phyloP scores from a whole-genome alignment of 441 rosid species.

The Syzygium malaccense region DNA sequence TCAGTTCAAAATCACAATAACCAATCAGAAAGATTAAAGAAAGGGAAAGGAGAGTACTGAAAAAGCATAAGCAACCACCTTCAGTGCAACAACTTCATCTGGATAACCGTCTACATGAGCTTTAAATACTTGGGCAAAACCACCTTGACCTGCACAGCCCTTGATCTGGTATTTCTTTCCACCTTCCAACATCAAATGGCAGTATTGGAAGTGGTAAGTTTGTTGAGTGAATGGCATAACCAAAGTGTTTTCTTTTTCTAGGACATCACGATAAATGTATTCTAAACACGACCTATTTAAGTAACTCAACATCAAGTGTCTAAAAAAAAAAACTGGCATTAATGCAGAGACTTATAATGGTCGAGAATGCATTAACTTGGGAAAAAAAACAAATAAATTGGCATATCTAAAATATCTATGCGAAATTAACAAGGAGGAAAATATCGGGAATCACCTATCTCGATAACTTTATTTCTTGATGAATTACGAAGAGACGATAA shows the following conservation, averaged over 20 bases:
- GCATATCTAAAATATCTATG: not conserved
- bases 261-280: not conserved
- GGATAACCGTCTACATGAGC: slow-evolving; percentile 56
- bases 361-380: not conserved
- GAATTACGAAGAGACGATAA: slow-evolving; percentile 47
- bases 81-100: slow-evolving; percentile 76
- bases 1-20: not conserved
- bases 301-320: not conserved
- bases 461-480: slow-evolving; percentile 70
- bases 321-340: not conserved
- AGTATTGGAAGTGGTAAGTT: not conserved
- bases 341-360: not conserved
- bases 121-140: slow-evolving; percentile 85
- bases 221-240: not conserved
- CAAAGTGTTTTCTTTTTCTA: not conserved
- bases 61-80: slow-evolving; percentile 36
- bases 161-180: slow-evolving; percentile 84
- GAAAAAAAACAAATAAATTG: not conserved
- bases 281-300: not conserved
- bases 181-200: slow-evolving; percentile 27
- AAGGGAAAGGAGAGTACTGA: not conserved
- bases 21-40: not conserved
- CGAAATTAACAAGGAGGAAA: not conserved
- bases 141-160: slow-evolving; percentile 94
- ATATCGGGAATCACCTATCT: slow-evolving; percentile 41